Evolutionary conservation across 1,139 yeast species (phyloP), one percentile per base, ranked within the genome.

Genomic region (Wickerhamomyces sp.): DNA sequence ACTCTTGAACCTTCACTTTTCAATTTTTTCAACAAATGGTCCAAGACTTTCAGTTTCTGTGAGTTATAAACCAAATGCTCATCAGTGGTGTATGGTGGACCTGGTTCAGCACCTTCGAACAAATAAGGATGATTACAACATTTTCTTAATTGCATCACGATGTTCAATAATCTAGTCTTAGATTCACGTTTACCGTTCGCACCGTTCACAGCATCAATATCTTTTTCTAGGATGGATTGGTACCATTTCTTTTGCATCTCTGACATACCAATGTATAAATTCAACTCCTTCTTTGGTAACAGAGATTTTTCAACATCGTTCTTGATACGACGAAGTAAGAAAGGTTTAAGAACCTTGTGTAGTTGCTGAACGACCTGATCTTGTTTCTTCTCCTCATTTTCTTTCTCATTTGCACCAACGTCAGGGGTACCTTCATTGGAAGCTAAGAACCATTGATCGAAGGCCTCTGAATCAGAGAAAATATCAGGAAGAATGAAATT

Each of bases 91-190:
- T 66, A 83, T 16, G 93, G 91, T 18, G 93, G 93, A 7, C 93
- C 93, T 0, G 91, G 93, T 54, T 83, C 93, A 1, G 91, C 91
- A 18, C 93, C 91, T 56, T 83, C 93, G 52, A 83, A 83, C 31
- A 83, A 59, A 52, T 83, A 83, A 5, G 93, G 91, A 59, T 83
- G 93, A 52, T 83, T 83, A 59, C 91, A 83, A 55, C 91, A 83
- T 55, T 83, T 83, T 54, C 93, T 68, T 52, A 83, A 66, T 58
- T 83, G 93, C 93, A 83, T 83, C 19, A 82, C 91, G 48, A 83
- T 82, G 53, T 83, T 83, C 37, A 83, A 64, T 40, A 83, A 64
- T 50, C 91, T 65, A 2, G 91, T 82, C 51, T 82, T 83, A 17
- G 82, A 74, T 56, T 83, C 93, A 42, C 78, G 71, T 49, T 81